Conservation (phyloP, 2,329 filamentous ascomycete genomes). For the Penicillium freii region DNA sequence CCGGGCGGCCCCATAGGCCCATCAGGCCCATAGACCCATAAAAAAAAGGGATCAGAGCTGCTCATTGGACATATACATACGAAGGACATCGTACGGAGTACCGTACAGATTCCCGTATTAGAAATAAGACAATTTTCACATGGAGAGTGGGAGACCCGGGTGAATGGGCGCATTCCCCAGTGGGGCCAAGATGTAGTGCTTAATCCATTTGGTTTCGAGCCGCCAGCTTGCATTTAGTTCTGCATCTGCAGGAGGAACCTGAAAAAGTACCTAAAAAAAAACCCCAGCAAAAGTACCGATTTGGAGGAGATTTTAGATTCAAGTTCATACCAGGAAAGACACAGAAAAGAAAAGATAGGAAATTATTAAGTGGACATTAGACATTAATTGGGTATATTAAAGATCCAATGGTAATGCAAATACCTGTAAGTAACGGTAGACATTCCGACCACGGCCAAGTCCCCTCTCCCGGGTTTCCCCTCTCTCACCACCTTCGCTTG, state of each 20-base stretch:
- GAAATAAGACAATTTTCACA: conserved; percentile 3
- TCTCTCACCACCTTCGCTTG: conserved; percentile 7
- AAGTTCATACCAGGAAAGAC: not conserved
- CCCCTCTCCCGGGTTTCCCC: conserved; percentile 21
- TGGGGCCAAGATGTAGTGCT: conserved; percentile 34
- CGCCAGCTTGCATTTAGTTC: not conserved
- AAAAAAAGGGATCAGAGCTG: not conserved
- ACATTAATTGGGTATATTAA: not conserved
- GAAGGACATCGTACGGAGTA: not conserved
- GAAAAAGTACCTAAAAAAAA: not conserved
- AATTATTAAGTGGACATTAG: no score
- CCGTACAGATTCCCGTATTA: not conserved
- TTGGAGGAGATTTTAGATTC: not conserved
- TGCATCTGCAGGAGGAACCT: not conserved
- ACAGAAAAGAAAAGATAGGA: not conserved
- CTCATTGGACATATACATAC: not conserved
- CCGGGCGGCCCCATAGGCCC: conserved; percentile 2
- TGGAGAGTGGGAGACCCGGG: conserved; percentile 8
- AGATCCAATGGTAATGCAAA: not conserved
- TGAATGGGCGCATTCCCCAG: conserved; percentile 11
- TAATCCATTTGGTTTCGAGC: conserved; percentile 24
- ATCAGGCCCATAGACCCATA: not conserved
- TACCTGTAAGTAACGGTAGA: conserved; percentile 16
- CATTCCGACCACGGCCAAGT: conserved; percentile 36
- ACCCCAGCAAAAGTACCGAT: not conserved